These are phyloP conservation scores for Hymenoscyphus linearis DNA, from an alignment of 2,329 filamentous ascomycete genomes.

Conservation along the genomic window DNA sequence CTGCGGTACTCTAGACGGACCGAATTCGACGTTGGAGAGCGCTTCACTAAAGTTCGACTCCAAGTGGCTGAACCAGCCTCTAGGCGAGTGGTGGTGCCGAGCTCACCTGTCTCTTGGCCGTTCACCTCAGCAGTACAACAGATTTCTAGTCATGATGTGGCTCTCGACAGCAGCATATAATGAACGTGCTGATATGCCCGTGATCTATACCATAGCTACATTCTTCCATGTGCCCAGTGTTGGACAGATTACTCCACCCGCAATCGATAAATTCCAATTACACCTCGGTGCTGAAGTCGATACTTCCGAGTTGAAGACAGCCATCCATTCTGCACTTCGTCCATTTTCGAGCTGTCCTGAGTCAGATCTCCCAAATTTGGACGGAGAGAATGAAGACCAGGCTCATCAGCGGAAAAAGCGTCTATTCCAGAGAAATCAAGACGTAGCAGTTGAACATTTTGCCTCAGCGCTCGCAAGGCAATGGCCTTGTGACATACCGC, in stretches of 20 bases:
- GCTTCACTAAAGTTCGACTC: background rate
- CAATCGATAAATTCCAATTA: conserved; percentile 9
- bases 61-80: background rate
- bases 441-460: background rate
- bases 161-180: conserved; percentile 25
- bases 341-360: conserved; percentile 1
- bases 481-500: background rate
- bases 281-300: conserved; percentile 1
- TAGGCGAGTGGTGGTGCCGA: background rate
- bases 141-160: conserved; percentile 28
- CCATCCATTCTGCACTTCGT: background rate
- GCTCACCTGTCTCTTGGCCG: conserved; percentile 14
- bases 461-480: background rate
- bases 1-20: background rate
- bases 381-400: background rate
- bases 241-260: conserved; percentile 2
- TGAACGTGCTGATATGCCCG: conserved; percentile 13
- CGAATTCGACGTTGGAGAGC: background rate
- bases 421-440: background rate
- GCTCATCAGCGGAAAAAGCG: background rate
- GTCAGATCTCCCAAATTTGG: background rate
- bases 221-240: conserved; percentile 21
- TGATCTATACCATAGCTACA: conserved; percentile 25
- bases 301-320: background rate
- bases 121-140: conserved; percentile 9